Percentiles rank a stretch among this genome's conserved stretches.
These are phyloP conservation scores for Hemisphaericaspora xylanilytica DNA, from an alignment of 1,139 yeast species.

Conservation along the genomic window DNA sequence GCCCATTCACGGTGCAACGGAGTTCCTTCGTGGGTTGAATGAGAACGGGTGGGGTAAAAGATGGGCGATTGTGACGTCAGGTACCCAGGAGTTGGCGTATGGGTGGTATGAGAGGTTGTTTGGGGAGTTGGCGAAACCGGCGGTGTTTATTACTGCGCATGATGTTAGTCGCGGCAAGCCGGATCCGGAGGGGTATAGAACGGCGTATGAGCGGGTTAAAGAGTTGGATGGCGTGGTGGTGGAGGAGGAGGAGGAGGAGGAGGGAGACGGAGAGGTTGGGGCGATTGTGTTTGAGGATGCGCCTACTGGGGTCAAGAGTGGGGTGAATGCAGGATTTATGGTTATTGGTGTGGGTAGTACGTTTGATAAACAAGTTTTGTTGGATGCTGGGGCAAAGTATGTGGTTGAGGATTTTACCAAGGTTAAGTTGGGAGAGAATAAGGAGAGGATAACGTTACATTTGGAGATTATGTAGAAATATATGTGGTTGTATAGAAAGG, in stretches of 20 bases:
- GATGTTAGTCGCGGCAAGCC: conserved; percentile 17
- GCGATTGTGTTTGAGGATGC: conserved; percentile 24
- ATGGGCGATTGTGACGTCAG: conserved; percentile 25
- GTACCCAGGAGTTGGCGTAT: conserved; percentile 18
- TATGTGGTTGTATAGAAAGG: not conserved
- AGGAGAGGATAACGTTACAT: conserved; percentile 2
- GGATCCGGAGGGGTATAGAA: conserved; percentile 20
- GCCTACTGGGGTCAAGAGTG: conserved; percentile 21
- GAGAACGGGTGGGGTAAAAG: conserved; percentile 3
- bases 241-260: conserved; percentile 17
- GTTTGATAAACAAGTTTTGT: conserved; percentile 16
- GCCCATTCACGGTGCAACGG: conserved; percentile 16
- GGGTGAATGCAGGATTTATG: conserved; percentile 19
- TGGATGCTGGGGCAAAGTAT: conserved; percentile 22
- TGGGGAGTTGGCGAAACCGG: conserved; percentile 11
- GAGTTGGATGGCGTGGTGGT: conserved; percentile 9
- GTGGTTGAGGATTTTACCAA: conserved; percentile 18
- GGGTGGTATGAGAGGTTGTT: conserved; percentile 20
- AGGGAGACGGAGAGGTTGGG: conserved; percentile 2
- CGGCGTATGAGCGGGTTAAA: conserved; percentile 15
- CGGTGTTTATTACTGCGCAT: conserved; percentile 22
- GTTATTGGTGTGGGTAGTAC: conserved; percentile 23
- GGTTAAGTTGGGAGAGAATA: conserved; percentile 8
- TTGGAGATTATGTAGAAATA: conserved; percentile 3
- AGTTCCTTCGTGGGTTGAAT: conserved; percentile 14